Percentiles rank a stretch among this genome's conserved stretches.
These are phyloP conservation scores for Hyaloperonospora arabidopsidis DNA, from an alignment of 352 stramenopile species.

Conservation along the genomic window DNA sequence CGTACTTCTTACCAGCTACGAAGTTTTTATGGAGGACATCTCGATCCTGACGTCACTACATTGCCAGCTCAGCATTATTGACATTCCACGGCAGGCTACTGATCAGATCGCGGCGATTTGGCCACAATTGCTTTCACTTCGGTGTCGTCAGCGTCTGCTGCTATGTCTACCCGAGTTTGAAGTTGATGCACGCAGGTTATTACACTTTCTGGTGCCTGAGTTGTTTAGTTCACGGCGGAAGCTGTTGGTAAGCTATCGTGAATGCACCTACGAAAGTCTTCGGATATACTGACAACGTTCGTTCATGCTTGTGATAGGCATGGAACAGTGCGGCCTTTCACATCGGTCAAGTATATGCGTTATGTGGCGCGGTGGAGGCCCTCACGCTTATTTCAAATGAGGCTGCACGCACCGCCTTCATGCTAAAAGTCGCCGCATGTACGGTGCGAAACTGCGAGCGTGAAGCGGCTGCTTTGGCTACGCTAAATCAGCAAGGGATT, in stretches of 20 bases:
- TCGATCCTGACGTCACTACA: constrained; percentile 32
- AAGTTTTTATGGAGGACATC: constrained; percentile 48
- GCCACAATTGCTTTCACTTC: constrained; percentile 43
- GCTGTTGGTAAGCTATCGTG: constrained; percentile 44
- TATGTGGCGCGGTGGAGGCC: constrained; percentile 34
- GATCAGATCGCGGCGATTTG: constrained; percentile 36
- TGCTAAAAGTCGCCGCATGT: constrained; percentile 21
- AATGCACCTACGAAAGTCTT: background rate
- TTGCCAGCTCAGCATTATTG: constrained; percentile 42
- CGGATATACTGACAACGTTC: constrained; percentile 4
- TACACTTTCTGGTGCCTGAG: constrained; percentile 63
- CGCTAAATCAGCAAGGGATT: constrained; percentile 34
- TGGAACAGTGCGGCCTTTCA: constrained; percentile 63
- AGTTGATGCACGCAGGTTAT: constrained; percentile 39
- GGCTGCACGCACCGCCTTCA: constrained; percentile 23
- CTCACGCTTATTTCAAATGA: constrained; percentile 33
- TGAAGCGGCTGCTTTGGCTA: constrained; percentile 31
- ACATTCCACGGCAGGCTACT: constrained; percentile 24
- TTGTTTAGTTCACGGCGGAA: constrained; percentile 66
- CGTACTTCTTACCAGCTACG: constrained; percentile 52
- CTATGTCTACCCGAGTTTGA: constrained; percentile 32
- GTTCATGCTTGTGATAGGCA: constrained; percentile 25
- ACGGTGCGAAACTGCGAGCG: constrained; percentile 35
- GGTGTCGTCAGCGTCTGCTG: constrained; percentile 58
- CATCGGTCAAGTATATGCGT: constrained; percentile 30